These are phyloP conservation scores for Rhodotorula sp. DNA, from an alignment of 1,284 basidiomycete genomes.

Conservation along the genomic window DNA sequence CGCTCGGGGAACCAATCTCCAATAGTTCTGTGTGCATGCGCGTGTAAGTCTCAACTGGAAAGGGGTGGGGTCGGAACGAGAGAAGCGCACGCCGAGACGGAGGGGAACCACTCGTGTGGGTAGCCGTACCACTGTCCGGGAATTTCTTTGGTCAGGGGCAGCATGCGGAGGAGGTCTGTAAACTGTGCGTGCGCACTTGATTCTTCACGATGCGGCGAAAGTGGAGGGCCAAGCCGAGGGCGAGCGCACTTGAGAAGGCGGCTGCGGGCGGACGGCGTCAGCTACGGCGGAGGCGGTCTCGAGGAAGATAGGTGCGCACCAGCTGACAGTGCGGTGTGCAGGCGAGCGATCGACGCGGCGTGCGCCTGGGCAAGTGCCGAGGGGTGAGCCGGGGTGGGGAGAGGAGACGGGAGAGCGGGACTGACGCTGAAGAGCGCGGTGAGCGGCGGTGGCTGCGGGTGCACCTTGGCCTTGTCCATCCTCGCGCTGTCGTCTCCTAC, in stretches of 20 bases:
- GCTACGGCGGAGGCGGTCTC: neutral
- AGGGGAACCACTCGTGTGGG: conserved; percentile 89
- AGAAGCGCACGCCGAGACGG: conserved; percentile 77
- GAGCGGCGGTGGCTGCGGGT: neutral
- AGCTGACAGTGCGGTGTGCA: conserved; percentile 17
- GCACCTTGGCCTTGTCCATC: neutral
- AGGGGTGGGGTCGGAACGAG: neutral
- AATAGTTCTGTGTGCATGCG: conserved; percentile 59
- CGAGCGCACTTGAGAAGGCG: conserved; percentile 72
- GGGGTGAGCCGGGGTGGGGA: neutral
- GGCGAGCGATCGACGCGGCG: neutral
- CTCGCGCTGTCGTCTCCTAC: neutral
- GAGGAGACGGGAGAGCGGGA: neutral
- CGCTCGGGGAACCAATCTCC: conserved; percentile 91
- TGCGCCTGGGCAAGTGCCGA: neutral
- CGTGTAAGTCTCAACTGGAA: conserved; percentile 4
- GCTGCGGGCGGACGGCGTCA: conserved; percentile 47
- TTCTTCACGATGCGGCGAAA: conserved; percentile 90
- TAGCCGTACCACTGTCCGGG: conserved; percentile 61
- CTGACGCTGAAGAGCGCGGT: neutral
- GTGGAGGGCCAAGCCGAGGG: conserved; percentile 69
- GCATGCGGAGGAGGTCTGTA: neutral
- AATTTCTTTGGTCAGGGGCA: conserved; percentile 5
- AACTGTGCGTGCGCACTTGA: conserved; percentile 61
- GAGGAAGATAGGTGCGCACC: conserved; percentile 55